Base-by-base conservation (phyloP, 169 alveolate species). In the Plasmodium gonderi region DNA sequence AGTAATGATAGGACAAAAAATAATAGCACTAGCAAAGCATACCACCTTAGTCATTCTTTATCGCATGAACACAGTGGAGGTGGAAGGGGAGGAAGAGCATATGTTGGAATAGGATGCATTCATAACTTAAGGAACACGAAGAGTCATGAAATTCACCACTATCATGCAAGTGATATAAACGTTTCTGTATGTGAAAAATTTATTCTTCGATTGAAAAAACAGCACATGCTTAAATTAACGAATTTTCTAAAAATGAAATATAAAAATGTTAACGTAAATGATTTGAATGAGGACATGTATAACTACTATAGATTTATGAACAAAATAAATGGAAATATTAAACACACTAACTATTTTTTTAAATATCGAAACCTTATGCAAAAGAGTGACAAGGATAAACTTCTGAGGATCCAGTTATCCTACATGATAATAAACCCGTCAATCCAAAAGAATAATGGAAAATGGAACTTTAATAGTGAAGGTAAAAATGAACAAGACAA, bases 341-440 rank as follows among this genome's bases (percentile, higher is more conserved):
- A 87, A 23, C 72, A 87, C 31, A 38, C 6, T n/a, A 87, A 60
- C 33, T 87, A 87, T 45, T 54, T 38, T 29, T 44, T 51, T 31
- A 54, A 14, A 26, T 87, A 87, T 75, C 42, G 79, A 60, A 74
- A 87, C 33, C 26, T 87, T 44, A 87, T 87, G 93, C 74, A 87
- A 33, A 75, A 87, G 26, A 87, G 93, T 74, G 93, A 87, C 67
- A 87, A 87, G 38, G 93, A 87, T 1, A 87, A 87, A 26, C 36
- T 87, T 1, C 51, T 87, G 20, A 47, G 89, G 79, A 87, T 87
- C 6, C 93, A 87, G 11, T 67, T 87, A 7, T 87, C 93, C 17
- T 87, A 87, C 26, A 87, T 87, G 93, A 87, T 87, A 9, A 87
- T 87, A 87, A 87, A 87, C 64, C 85, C 93, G 31, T 87, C 89